Percentiles rank a stretch among this genome's conserved stretches.
These are phyloP conservation scores for Lotus japonicus DNA, from an alignment of 306 rosid genomes.

Conservation along the genomic window DNA sequence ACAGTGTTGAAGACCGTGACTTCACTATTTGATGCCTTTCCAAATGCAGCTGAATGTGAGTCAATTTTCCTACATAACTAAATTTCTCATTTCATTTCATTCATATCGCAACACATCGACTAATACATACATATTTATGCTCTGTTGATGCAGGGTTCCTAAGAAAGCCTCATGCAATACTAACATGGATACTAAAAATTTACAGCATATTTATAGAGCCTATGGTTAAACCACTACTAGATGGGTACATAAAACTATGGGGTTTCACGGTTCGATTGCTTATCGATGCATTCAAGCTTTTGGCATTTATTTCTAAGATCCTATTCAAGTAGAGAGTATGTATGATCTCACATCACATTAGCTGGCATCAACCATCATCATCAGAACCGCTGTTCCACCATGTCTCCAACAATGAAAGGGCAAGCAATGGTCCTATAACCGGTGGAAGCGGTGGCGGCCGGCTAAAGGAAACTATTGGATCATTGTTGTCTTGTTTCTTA, in stretches of 20 bases:
- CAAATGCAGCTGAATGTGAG: slow-evolving; percentile 57
- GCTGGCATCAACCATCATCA: slow-evolving; percentile 35
- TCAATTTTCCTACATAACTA: not conserved
- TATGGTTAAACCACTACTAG: slow-evolving; percentile 35
- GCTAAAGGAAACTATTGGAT: slow-evolving; percentile 47
- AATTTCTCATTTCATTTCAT: not conserved
- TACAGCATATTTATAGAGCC: slow-evolving; percentile 31
- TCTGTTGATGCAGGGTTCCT: slow-evolving; percentile 58
- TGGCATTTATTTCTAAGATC: slow-evolving; percentile 21
- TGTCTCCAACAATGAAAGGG: slow-evolving; percentile 41
- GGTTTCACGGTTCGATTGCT: slow-evolving; percentile 14
- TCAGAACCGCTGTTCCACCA: slow-evolving; percentile 32
- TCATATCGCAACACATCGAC: not conserved
- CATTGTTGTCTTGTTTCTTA: slow-evolving; percentile 36
- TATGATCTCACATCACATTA: slow-evolving; percentile 17
- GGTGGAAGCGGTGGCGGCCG: slow-evolving; percentile 75
- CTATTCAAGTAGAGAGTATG: slow-evolving; percentile 33
- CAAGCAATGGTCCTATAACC: slow-evolving; percentile 50
- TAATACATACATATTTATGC: not conserved
- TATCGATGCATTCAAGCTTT: slow-evolving; percentile 20
- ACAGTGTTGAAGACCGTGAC: slow-evolving; percentile 50
- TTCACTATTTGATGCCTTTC: slow-evolving; percentile 53
- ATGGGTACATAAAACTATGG: slow-evolving; percentile 46
- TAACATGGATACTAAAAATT: slow-evolving; percentile 39
- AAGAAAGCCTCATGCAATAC: slow-evolving; percentile 35